phyloP scores from a whole-genome alignment of 768 basidiomycete species.

The Calocybe cyanea region DNA sequence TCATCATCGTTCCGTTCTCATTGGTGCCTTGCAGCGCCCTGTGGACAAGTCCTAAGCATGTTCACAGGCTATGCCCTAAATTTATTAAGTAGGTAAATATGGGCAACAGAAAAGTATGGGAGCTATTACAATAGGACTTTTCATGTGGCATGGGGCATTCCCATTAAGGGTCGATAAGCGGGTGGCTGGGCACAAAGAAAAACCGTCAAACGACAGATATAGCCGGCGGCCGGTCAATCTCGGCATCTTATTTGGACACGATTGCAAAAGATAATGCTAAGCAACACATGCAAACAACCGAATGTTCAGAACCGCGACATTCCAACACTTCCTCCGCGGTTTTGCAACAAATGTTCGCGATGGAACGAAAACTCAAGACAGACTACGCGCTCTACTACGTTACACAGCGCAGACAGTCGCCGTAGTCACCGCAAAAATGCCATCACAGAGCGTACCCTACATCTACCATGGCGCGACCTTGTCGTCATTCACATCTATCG shows the following conservation, averaged over 20 bases:
- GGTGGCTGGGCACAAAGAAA: neutral
- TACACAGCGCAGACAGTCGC: conserved; percentile 83
- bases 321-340: conserved; percentile 11
- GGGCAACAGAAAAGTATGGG: too few relatives aligned
- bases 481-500: conserved; percentile 89
- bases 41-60: too few relatives aligned
- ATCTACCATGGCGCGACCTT: conserved; percentile 86
- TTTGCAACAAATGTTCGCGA: conserved; percentile 11
- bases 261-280: neutral
- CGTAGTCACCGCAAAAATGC: conserved; percentile 72
- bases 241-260: neutral
- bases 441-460: conserved; percentile 18
- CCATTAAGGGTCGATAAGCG: neutral
- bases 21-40: too few relatives aligned
- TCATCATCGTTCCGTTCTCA: too few relatives aligned
- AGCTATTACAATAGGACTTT: too few relatives aligned
- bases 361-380: conserved; percentile 12
- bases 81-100: too few relatives aligned
- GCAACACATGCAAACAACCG: conserved; percentile 6
- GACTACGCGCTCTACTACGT: conserved; percentile 60
- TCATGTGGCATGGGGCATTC: too few relatives aligned
- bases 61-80: too few relatives aligned
- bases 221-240: neutral
- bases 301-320: conserved; percentile 12
- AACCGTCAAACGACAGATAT: neutral